A percentile compares a stretch with the other conserved stretches of the same genome.
These are phyloP conservation scores for Diplotaxis tenuifolia DNA, from an alignment of 345 rosid species.

Conservation along the genomic window DNA sequence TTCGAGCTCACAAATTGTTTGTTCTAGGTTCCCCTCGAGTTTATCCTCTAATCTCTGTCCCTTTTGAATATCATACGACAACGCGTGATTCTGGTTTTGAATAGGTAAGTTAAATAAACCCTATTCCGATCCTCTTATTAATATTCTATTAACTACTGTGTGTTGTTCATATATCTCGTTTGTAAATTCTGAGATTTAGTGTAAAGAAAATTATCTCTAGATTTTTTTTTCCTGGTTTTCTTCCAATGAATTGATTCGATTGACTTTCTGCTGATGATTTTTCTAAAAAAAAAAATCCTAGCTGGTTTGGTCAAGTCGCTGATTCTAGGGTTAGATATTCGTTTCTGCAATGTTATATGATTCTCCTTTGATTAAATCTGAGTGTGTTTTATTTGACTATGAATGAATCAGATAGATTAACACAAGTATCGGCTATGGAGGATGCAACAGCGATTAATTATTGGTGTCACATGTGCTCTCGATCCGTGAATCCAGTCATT, in stretches of 20 bases:
- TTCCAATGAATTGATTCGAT: background rate
- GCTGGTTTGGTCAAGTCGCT: constrained; percentile 1
- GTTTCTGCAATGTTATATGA: background rate
- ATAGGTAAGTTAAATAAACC: constrained; percentile 4
- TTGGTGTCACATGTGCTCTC: constrained; percentile 55
- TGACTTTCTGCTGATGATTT: background rate
- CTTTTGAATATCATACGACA: background rate
- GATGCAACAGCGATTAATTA: constrained; percentile 26
- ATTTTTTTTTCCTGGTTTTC: background rate
- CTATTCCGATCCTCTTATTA: background rate
- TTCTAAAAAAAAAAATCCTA: background rate
- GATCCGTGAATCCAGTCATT: constrained; percentile 43
- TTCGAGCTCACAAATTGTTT: background rate
- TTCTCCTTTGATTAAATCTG: background rate
- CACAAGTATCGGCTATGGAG: constrained; percentile 22
- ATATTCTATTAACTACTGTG: background rate
- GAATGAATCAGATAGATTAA: background rate
- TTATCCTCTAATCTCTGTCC: background rate
- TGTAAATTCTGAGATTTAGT: background rate
- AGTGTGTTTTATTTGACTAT: background rate
- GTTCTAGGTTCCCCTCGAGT: background rate
- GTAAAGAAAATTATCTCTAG: background rate
- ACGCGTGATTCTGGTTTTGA: background rate
- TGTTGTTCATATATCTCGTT: background rate
- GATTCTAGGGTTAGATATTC: background rate